phyloP scores from a whole-genome alignment of 345 rosid genomes.

The Toxicodendron radicans region DNA sequence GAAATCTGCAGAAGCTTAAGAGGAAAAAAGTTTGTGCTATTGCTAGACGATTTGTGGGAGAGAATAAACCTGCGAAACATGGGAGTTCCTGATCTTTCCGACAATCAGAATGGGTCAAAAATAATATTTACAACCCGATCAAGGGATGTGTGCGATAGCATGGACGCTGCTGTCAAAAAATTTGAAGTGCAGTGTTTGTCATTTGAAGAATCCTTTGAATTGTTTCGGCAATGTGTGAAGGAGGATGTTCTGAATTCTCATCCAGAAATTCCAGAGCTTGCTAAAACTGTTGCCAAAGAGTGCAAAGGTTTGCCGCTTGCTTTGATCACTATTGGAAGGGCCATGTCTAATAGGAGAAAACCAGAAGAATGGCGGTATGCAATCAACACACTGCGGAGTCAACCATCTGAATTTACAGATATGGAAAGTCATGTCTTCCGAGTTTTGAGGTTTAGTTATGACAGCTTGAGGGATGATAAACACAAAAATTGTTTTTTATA shows the following conservation, averaged over 20 bases:
- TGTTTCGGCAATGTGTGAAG: slow-evolving; percentile 27
- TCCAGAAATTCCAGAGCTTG: slow-evolving; percentile 12
- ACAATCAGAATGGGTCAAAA: slow-evolving; percentile 6
- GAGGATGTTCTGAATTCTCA: slow-evolving; percentile 7
- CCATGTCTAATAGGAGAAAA: slow-evolving; percentile 17
- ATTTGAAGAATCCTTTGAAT: slow-evolving; percentile 1
- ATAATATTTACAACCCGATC: slow-evolving; percentile 30
- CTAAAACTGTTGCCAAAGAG: slow-evolving; percentile 12
- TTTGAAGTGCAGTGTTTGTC: slow-evolving; percentile 20
- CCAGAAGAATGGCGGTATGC: slow-evolving; percentile 2
- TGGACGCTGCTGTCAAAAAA: slow-evolving; percentile 23
- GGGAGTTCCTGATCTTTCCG: slow-evolving; percentile 23
- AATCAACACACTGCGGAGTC: background rate
- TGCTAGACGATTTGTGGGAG: slow-evolving; percentile 19
- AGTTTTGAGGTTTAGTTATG: background rate
- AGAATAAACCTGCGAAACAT: background rate
- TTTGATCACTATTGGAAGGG: slow-evolving; percentile 15
- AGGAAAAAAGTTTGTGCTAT: slow-evolving; percentile 19
- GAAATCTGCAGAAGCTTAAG: background rate
- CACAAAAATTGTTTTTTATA: slow-evolving; percentile 20
- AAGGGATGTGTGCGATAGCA: slow-evolving; percentile 23
- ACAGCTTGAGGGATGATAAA: background rate
- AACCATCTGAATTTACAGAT: background rate
- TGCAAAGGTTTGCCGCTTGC: slow-evolving; percentile 32
- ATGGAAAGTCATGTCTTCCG: background rate